Percentiles rank a stretch among this genome's conserved stretches.
Conservation (phyloP, 1,139 yeast species). For the Nakaseomyces nivariensis region DNA sequence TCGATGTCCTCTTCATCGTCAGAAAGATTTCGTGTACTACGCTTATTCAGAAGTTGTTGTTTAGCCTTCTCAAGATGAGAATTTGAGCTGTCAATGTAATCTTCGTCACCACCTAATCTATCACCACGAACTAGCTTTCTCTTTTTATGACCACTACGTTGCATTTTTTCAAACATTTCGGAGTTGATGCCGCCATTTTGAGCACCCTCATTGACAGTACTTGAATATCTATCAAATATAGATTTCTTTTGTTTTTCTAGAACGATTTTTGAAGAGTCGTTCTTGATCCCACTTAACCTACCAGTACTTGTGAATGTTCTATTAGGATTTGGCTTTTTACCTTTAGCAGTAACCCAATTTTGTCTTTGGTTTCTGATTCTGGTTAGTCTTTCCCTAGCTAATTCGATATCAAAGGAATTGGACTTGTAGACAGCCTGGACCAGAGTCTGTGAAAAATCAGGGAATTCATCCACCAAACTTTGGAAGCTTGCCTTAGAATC, state of each 20-base stretch:
- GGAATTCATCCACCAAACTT: constrained; percentile 29
- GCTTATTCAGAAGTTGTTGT: constrained; percentile 7
- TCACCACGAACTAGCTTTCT: constrained; percentile 27
- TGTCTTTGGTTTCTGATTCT: constrained; percentile 25
- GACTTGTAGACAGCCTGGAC: constrained; percentile 53
- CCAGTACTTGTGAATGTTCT: constrained; percentile 1
- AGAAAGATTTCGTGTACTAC: constrained; percentile 7
- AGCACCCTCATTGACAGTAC: constrained; percentile 19
- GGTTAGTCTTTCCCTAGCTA: constrained; percentile 42
- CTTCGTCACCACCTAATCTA: constrained; percentile 7
- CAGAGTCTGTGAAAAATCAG: constrained; percentile 42
- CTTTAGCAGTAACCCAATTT: constrained; percentile 15
- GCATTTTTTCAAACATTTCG: neutral
- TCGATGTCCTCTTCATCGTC: constrained; percentile 27
- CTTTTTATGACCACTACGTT: constrained; percentile 11
- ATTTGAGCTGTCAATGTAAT: constrained; percentile 20
- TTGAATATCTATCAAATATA: constrained; percentile 33
- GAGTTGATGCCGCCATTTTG: constrained; percentile 3
- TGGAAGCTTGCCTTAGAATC: constrained; percentile 14
- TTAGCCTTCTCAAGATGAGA: constrained; percentile 13
- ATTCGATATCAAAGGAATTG: constrained; percentile 47
- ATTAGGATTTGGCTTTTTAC: neutral
- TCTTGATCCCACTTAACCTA: constrained; percentile 10
- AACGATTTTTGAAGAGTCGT: constrained; percentile 42
- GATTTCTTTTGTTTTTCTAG: constrained; percentile 44